These are phyloP conservation scores for Tuctoria greenei DNA, from an alignment of 176 grass and related monocot genomes.

Conservation along the genomic window DNA sequence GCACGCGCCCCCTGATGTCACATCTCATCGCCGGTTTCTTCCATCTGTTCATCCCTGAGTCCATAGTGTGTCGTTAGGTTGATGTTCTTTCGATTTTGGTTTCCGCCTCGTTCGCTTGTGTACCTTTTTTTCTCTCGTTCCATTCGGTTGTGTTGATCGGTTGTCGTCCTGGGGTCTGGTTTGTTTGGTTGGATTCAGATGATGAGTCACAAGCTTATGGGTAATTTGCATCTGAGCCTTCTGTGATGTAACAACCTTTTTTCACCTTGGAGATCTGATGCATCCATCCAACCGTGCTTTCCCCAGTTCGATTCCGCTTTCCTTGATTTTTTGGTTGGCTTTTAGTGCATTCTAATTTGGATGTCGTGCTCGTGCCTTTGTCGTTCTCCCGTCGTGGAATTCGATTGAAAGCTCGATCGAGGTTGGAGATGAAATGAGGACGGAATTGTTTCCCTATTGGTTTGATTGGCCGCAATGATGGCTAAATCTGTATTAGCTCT, in stretches of 20 bases:
- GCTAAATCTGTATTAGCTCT: slow-evolving; percentile 47
- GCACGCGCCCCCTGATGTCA: too few species aligned
- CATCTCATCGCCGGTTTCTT: too few species aligned
- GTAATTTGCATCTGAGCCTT: slow-evolving; percentile 58
- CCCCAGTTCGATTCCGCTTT: too few species aligned
- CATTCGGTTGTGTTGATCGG: not conserved
- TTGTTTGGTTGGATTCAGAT: slow-evolving; percentile 18
- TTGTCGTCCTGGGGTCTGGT: too few species aligned
- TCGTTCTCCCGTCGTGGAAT: not conserved
- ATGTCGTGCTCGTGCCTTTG: not conserved
- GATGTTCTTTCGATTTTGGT: too few species aligned
- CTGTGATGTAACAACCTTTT: slow-evolving; percentile 49
- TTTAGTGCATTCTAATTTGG: not conserved
- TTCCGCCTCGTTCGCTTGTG: not conserved
- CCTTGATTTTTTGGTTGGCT: too few species aligned
- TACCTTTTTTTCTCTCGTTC: not conserved
- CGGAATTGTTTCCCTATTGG: slow-evolving; percentile 52
- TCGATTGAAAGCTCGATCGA: not conserved
- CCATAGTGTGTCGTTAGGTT: too few species aligned
- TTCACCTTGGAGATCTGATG: slow-evolving; percentile 57
- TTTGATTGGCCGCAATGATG: slow-evolving; percentile 49
- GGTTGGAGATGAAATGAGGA: slow-evolving; percentile 26
- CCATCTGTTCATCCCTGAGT: too few species aligned
- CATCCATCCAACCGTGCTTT: not conserved
- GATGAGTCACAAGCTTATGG: slow-evolving; percentile 46